phyloP scores from a whole-genome alignment of 768 basidiomycete species.

The Collybia mongolica region DNA sequence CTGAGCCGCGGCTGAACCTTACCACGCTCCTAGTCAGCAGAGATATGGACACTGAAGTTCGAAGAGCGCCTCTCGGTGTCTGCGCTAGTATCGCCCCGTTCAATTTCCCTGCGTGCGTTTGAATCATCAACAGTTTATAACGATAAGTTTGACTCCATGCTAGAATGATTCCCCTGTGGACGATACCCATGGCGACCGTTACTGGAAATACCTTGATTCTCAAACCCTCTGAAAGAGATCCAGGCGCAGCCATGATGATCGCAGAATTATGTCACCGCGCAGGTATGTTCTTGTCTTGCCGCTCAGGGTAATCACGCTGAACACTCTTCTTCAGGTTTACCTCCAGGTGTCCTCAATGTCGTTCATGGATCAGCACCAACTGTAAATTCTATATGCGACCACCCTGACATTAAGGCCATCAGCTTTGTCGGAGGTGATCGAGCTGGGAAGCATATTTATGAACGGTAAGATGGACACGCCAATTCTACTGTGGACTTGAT shows the following conservation, averaged over 20 bases:
- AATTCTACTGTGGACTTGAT: background rate
- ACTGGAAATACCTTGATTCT: conserved; percentile 94
- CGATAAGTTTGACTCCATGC: conserved; percentile 2
- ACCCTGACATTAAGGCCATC: conserved; percentile 89
- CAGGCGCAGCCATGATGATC: conserved; percentile 97
- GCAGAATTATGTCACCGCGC: conserved; percentile 92
- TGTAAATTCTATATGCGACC: conserved; percentile 93
- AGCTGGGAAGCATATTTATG: conserved; percentile 93
- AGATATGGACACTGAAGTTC: conserved; percentile 94
- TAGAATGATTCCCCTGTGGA: conserved; percentile 97
- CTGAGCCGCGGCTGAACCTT: conserved; percentile 11
- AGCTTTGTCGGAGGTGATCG: conserved; percentile 95
- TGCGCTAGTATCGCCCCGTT: conserved; percentile 86
- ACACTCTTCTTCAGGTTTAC: conserved; percentile 48
- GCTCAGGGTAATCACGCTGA: background rate
- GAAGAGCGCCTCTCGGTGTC: conserved; percentile 85
- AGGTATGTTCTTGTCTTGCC: conserved; percentile 34
- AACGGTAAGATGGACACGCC: conserved; percentile 47
- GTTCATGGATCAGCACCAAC: conserved; percentile 89
- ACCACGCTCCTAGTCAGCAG: conserved; percentile 63
- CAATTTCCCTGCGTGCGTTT: conserved; percentile 83
- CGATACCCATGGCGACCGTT: conserved; percentile 83
- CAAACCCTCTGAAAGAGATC: conserved; percentile 96
- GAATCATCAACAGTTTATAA: background rate
- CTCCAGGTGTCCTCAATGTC: conserved; percentile 87